These are phyloP conservation scores for Solanum bulbocastanum DNA, from an alignment of 257 asterid species.

Conservation along the genomic window DNA sequence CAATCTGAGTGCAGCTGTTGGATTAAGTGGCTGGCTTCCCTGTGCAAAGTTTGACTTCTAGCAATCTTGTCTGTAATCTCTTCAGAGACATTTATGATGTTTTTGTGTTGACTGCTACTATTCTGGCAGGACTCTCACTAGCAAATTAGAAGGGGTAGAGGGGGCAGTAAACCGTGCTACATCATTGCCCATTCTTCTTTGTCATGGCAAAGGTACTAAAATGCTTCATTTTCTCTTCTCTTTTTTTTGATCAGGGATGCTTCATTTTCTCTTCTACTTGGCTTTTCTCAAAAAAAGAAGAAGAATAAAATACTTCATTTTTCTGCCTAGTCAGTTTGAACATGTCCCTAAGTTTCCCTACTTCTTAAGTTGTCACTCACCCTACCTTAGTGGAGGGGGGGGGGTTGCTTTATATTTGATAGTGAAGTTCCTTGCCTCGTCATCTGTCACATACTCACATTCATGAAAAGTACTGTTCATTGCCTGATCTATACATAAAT, in stretches of 20 bases:
- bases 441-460: neutral
- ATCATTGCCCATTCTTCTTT: constrained; percentile 68
- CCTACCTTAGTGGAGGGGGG: neutral
- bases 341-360: neutral
- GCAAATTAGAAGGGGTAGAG: constrained; percentile 38
- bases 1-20: constrained; percentile 63
- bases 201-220: constrained; percentile 71
- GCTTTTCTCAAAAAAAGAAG: neutral
- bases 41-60: constrained; percentile 54
- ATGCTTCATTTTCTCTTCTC: neutral
- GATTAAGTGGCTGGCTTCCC: constrained; percentile 97
- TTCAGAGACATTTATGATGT: neutral
- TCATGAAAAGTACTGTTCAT: neutral
- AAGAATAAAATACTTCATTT: neutral
- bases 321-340: neutral
- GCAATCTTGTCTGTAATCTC: neutral
- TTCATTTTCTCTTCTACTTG: neutral
- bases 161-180: constrained; percentile 67
- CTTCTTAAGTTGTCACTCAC: neutral
- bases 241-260: neutral
- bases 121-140: constrained; percentile 39
- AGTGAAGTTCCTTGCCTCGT: neutral
- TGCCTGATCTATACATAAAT: neutral
- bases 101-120: neutral
- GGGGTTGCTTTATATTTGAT: neutral